Evolutionary conservation across 208 protist species (phyloP).

Genomic region (Crithidia expoeki): DNA sequence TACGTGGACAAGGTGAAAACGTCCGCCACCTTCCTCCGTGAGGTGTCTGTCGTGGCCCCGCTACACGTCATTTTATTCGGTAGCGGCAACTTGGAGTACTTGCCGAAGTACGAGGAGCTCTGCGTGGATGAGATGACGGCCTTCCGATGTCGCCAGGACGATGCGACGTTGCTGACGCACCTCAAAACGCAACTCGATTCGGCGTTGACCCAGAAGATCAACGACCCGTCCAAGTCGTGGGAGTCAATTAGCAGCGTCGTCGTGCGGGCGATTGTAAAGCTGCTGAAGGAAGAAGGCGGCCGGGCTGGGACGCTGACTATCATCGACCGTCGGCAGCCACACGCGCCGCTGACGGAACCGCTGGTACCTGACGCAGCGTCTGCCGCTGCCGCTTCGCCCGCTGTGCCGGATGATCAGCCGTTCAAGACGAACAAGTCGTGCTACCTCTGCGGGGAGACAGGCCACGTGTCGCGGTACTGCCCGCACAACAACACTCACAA

Average conservation of each 20-base stretch:
- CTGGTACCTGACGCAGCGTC: slow-evolving; percentile 11
- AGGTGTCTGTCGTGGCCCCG: slow-evolving; percentile 90
- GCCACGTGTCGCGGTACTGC: slow-evolving; percentile 83
- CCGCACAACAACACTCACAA: slow-evolving; percentile 51
- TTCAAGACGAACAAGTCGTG: slow-evolving; percentile 74
- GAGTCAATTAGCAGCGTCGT: slow-evolving; percentile 82
- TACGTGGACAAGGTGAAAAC: slow-evolving; percentile 96
- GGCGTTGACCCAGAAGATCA: slow-evolving; percentile 86
- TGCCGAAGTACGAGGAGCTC: slow-evolving; percentile 81
- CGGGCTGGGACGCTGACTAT: slow-evolving; percentile 49
- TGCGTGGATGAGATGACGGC: slow-evolving; percentile 81
- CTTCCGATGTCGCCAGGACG: slow-evolving; percentile 79
- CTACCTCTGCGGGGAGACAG: slow-evolving; percentile 75
- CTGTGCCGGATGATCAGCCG: slow-evolving; percentile 47
- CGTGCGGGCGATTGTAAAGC: slow-evolving; percentile 81
- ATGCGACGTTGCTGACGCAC: slow-evolving; percentile 80
- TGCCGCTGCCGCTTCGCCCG: not conserved
- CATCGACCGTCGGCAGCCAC: slow-evolving; percentile 74
- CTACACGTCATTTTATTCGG: slow-evolving; percentile 95
- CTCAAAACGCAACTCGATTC: slow-evolving; percentile 88
- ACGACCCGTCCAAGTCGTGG: slow-evolving; percentile 81
- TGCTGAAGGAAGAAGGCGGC: slow-evolving; percentile 70
- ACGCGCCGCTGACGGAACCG: slow-evolving; percentile 52
- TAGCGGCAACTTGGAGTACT: slow-evolving; percentile 77
- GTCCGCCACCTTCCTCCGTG: slow-evolving; percentile 88